These are phyloP conservation scores for Cryptosporidium parvum DNA, from an alignment of 169 alveolate genomes.

Conservation along the genomic window DNA sequence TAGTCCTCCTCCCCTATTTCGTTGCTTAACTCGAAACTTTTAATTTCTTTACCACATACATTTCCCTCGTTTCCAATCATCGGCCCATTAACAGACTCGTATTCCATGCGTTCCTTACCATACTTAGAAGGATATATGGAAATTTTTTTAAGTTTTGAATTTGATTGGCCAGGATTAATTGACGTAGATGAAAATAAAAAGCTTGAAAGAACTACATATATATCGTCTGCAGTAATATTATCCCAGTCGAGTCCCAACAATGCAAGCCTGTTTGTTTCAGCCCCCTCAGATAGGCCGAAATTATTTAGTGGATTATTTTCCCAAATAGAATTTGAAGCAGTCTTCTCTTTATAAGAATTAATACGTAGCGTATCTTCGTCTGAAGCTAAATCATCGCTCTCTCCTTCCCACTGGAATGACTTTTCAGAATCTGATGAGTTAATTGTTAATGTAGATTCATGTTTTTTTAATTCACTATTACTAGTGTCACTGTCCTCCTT, in stretches of 20 bases:
- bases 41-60: conserved; percentile 56
- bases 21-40: background rate
- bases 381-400: conserved; percentile 49
- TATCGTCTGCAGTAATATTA: conserved; percentile 92
- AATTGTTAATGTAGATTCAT: conserved; percentile 8
- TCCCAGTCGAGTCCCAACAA: conserved; percentile 98
- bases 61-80: conserved; percentile 74
- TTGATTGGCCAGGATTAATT: conserved; percentile 83
- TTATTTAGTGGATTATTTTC: conserved; percentile 55
- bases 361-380: background rate
- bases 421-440: conserved; percentile 46
- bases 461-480: conserved; percentile 14
- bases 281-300: conserved; percentile 80
- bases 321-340: conserved; percentile 34
- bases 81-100: conserved; percentile 94
- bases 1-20: conserved; percentile 79
- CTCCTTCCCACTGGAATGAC: conserved; percentile 75
- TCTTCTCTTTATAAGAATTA: background rate
- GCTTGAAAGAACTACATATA: conserved; percentile 92
- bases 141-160: conserved; percentile 87
- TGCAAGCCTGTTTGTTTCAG: conserved; percentile 92
- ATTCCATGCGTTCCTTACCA: conserved; percentile 92
- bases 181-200: conserved; percentile 81
- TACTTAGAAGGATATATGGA: conserved; percentile 93
- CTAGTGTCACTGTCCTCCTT: conserved; percentile 46